Base-by-base conservation (phyloP, 140 eudicot species). In the Erigeron philadelphicus region DNA sequence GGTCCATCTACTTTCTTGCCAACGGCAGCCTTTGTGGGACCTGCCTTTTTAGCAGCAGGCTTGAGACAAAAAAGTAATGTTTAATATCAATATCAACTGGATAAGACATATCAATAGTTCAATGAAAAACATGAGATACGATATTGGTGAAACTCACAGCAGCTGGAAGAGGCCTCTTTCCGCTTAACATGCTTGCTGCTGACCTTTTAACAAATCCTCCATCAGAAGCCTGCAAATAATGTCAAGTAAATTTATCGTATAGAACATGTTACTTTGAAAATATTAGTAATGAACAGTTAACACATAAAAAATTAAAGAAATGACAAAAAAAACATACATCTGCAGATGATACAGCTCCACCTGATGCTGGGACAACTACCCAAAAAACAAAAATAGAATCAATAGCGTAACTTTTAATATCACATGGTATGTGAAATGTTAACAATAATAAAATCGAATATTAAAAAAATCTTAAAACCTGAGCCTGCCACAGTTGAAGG, bases 181-280 rank as follows among this genome's bases (percentile, higher is more conserved):
- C 97, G 70, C 95, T 94, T 56, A 94, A 95, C 99, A 94, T 87
- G 85, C 99, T 94, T 67, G 99, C 97, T 63, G 99, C 99, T 69
- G 99, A 87, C 78, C 86, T 83, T 72, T 72, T 86, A 68, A 79
- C 88, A 67, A 78, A 77, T 48, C 90, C 83, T 71, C 81, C 88
- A 73, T 82, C 88, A 52, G 96, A 79, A 74, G 89, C 78, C 97
- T 89, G 86, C 61, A 75, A 40, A 60, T 17, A 60, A 81, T 67
- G 63, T 18, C 47, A 13, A 40, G 45, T 35, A 31, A 67, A 17
- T 63, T 47, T 64, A 66, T 66, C 52, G 8, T 43, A 15, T 44
- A 66, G 50, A 47, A 25, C 23, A 48, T 47, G 60, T 47, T 47
- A 23, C 46, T 66, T 21, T 31, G 13, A 9, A 66, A 45, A 8